A percentile compares a stretch with the other conserved stretches of the same genome.
Evolutionary conservation across 1,284 basidiomycete species (phyloP).

Genomic region (Entoloma clypeatum): DNA sequence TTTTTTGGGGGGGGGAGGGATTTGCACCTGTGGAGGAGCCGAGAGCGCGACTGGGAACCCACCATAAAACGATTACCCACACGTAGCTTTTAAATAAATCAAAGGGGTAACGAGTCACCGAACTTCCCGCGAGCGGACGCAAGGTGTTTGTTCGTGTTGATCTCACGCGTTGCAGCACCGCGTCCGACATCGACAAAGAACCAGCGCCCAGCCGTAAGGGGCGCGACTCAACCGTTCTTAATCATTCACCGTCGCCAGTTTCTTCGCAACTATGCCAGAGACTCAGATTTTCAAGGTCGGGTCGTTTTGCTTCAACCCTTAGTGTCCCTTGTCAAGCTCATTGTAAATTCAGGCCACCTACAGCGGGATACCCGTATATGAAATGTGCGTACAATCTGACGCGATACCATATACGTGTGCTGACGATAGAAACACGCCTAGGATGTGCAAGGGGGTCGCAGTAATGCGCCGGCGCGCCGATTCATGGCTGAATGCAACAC

Average conservation of each 20-base stretch:
- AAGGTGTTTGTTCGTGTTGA: too few relatives aligned
- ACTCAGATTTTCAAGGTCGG: slow-evolving; percentile 75
- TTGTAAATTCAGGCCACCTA: slow-evolving; percentile 67
- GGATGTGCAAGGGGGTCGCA: slow-evolving; percentile 93
- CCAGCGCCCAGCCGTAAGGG: slow-evolving; percentile 5
- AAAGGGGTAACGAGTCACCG: too few relatives aligned
- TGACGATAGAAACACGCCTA: slow-evolving; percentile 39
- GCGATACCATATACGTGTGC: slow-evolving; percentile 32
- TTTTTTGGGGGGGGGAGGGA: not conserved
- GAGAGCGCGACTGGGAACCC: too few relatives aligned
- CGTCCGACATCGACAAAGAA: too few relatives aligned
- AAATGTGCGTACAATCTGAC: slow-evolving; percentile 60
- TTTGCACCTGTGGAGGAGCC: too few relatives aligned
- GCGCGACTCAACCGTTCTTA: not conserved
- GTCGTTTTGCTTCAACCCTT: slow-evolving; percentile 15
- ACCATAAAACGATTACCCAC: slow-evolving; percentile 5
- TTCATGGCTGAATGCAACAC: slow-evolving; percentile 98
- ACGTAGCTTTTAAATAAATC: too few relatives aligned
- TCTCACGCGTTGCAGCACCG: too few relatives aligned
- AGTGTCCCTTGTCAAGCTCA: slow-evolving; percentile 17
- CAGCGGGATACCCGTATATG: slow-evolving; percentile 84
- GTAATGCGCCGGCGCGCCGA: slow-evolving; percentile 97
- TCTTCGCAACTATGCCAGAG: slow-evolving; percentile 57
- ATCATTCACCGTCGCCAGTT: slow-evolving; percentile 2
- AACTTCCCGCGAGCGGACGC: too few relatives aligned